Percentiles rank a stretch among this genome's conserved stretches.
These are phyloP conservation scores for Hirsutella rhossiliensis DNA, from an alignment of 2,329 filamentous ascomycete species.

Conservation along the genomic window DNA sequence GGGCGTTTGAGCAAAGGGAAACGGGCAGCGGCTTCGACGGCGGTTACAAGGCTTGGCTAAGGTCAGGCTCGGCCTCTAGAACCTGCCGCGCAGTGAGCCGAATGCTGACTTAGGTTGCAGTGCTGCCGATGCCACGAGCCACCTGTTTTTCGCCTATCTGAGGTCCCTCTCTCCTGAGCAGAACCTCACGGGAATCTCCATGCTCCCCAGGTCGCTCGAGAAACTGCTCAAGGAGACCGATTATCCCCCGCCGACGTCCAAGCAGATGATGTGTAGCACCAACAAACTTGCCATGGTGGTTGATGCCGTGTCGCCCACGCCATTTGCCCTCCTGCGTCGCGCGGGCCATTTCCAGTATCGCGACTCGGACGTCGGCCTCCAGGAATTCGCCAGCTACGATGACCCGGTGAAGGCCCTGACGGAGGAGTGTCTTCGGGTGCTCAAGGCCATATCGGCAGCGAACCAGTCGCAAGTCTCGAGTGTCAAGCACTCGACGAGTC, in stretches of 20 bases:
- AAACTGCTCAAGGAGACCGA: constrained; percentile 85
- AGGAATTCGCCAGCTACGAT: constrained; percentile 76
- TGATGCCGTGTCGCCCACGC: constrained; percentile 85
- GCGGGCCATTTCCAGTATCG: constrained; percentile 94
- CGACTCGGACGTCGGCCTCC: constrained; percentile 73
- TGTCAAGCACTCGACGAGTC: constrained; percentile 57
- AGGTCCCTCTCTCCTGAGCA: constrained; percentile 79
- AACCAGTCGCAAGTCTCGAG: constrained; percentile 74
- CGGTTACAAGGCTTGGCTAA: constrained; percentile 81
- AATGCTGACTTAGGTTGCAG: constrained; percentile 28
- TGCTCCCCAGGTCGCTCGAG: constrained; percentile 81
- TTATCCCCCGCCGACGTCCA: constrained; percentile 74
- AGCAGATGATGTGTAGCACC: constrained; percentile 65
- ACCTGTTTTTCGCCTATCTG: constrained; percentile 96
- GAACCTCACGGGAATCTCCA: constrained; percentile 65
- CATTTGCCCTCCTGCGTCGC: constrained; percentile 78
- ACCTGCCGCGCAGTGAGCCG: background rate
- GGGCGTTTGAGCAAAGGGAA: constrained; percentile 90
- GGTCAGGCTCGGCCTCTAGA: constrained; percentile 34
- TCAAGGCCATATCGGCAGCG: constrained; percentile 75
- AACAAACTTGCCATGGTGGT: constrained; percentile 96
- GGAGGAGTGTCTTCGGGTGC: constrained; percentile 84
- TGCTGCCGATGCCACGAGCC: constrained; percentile 88
- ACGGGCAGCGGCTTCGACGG: constrained; percentile 86
- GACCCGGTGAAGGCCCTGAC: constrained; percentile 82